phyloP scores from a whole-genome alignment of 2,329 filamentous ascomycete species.

The Colletotrichum sp. region DNA sequence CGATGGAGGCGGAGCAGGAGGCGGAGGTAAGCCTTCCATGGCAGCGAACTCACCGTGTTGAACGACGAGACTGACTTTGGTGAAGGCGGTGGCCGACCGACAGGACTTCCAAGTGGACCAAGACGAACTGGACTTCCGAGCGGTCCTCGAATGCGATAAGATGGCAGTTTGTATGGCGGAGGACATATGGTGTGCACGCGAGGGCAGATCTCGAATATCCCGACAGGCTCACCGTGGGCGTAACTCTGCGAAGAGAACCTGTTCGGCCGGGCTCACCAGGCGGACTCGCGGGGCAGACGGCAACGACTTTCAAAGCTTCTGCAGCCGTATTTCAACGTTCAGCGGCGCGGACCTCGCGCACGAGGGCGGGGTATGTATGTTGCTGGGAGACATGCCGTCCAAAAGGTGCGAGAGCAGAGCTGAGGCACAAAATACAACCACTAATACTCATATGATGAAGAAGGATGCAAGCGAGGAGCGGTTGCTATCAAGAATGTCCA shows the following conservation, averaged over 20 bases:
- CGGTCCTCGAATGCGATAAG: slow-evolving; percentile 46
- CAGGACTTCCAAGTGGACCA: slow-evolving; percentile 52
- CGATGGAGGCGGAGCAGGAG: slow-evolving; percentile 36
- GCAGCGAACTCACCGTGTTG: slow-evolving; percentile 53
- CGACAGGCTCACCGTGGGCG: background rate
- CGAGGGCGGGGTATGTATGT: slow-evolving; percentile 9
- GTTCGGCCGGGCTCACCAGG: background rate
- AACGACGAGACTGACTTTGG: slow-evolving; percentile 42
- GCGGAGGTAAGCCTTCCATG: slow-evolving; percentile 42
- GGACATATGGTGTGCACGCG: background rate
- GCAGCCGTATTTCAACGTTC: background rate
- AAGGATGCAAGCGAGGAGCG: background rate
- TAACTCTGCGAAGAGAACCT: background rate
- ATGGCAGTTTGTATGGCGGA: background rate
- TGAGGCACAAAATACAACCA: slow-evolving; percentile 11
- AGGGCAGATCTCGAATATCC: background rate
- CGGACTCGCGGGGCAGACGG: background rate
- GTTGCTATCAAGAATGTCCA: background rate
- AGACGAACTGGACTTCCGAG: slow-evolving; percentile 34
- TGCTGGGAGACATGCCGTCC: background rate
- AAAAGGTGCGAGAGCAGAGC: slow-evolving; percentile 1
- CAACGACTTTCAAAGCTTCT: background rate
- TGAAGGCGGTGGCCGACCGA: slow-evolving; percentile 40
- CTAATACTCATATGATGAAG: background rate
- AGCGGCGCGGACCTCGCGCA: background rate